Conservation (phyloP, 768 basidiomycete species). For the Phlegmacium glaucopus region DNA sequence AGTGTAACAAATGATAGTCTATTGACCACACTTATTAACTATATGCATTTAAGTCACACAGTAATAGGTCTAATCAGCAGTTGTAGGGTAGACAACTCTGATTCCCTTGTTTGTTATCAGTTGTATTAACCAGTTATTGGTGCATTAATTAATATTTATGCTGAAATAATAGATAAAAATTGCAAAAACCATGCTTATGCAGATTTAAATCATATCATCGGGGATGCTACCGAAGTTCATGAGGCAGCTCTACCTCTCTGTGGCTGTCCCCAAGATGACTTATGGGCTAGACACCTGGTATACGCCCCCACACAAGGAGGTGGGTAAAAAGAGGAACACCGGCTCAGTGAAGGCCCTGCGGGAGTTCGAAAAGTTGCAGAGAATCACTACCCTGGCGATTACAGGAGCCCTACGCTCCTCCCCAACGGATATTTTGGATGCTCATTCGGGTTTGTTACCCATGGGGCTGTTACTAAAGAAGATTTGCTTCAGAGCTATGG, state of each 20-base stretch:
- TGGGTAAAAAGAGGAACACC: neutral
- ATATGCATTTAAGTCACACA: no score
- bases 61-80: no score
- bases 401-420: slow-evolving; percentile 5
- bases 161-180: no score
- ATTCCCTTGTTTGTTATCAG: no score
- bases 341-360: slow-evolving; percentile 2
- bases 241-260: no score
- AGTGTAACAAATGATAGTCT: no score
- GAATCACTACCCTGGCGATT: slow-evolving; percentile 15
- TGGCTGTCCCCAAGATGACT: slow-evolving; percentile 12
- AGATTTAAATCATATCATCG: no score
- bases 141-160: no score
- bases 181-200: no score
- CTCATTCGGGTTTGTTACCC: slow-evolving; percentile 7
- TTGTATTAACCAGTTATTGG: no score
- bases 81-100: no score
- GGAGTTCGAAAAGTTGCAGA: slow-evolving; percentile 3
- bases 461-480: slow-evolving; percentile 4
- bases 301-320: slow-evolving; percentile 1
- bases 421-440: slow-evolving; percentile 5
- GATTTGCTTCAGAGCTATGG: slow-evolving; percentile 7
- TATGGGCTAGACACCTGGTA: slow-evolving; percentile 13
- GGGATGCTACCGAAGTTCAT: slow-evolving; percentile 5
- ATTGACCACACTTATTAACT: no score